These are phyloP conservation scores for Kwoniella pini DNA, from an alignment of 768 basidiomycete species.

Conservation along the genomic window DNA sequence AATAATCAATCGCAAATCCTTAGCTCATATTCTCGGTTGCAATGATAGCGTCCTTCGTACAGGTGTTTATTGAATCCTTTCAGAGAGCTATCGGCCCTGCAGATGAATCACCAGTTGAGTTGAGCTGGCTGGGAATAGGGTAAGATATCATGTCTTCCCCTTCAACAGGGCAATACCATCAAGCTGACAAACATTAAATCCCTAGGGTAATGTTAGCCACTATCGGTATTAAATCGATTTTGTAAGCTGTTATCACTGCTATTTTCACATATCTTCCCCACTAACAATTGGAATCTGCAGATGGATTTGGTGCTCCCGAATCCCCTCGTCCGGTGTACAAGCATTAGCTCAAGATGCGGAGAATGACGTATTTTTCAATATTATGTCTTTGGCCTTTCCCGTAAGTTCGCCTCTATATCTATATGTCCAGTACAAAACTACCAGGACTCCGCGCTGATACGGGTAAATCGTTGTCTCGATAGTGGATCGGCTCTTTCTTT, in stretches of 20 bases:
- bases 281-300: conserved; percentile 11
- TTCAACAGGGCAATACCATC: too few species aligned
- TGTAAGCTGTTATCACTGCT: conserved; percentile 30
- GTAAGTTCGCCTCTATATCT: conserved; percentile 29
- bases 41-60: conserved; percentile 55
- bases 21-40: conserved; percentile 56
- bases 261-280: neutral
- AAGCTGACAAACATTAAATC: neutral
- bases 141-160: conserved; percentile 18
- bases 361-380: conserved; percentile 57
- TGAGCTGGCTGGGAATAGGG: conserved; percentile 50
- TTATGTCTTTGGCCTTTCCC: conserved; percentile 56
- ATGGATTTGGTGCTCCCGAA: conserved; percentile 53
- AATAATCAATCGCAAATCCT: neutral
- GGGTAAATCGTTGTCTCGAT: too few species aligned
- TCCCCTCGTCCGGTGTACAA: conserved; percentile 52
- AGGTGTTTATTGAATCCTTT: conserved; percentile 57
- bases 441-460: too few species aligned
- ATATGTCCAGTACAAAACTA: too few species aligned
- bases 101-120: conserved; percentile 35
- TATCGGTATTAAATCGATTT: conserved; percentile 53
- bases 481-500: conserved; percentile 48
- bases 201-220: conserved; percentile 55
- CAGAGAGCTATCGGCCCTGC: conserved; percentile 38
- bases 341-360: conserved; percentile 58